Base-by-base conservation (phyloP, 805 yeast genomes). In the Barnettozyma pratensis region DNA sequence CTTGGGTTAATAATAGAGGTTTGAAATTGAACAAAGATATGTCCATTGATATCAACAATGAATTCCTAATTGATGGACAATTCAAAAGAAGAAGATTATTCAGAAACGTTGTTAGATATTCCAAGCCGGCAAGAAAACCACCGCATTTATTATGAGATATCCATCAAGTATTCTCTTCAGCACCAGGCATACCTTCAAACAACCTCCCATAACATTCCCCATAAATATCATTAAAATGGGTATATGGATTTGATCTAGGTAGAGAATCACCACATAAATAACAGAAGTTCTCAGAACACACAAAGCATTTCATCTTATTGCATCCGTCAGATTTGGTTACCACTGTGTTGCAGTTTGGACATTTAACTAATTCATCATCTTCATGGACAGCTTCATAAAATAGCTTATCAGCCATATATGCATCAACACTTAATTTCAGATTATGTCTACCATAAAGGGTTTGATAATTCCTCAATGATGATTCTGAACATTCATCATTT, bases 271-370 rank as follows among this genome's bases (percentile, higher is more conserved):
- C 82, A 64, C 87, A 82, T 8, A 79, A 40, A 50, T 75, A 77
- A 57, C 87, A 81, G 53, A 82, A 81, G 39, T 62, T 56, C 0
- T 74, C 66, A 5, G 55, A 53, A 52, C 87, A 82, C 6, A 71
- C 63, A 0, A 69, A 53, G 56, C 88, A 81, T 37, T 68, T 70
- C 83, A 82, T 80, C 56, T 78, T 80, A 56, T 81, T 81, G 60
- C 87, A 82, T 5, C 87, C 88, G 54, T 80, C 85, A 27, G 73
- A 65, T 49, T 79, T 72, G 50, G 79, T 79, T 6, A 79, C 73
- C 6, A 73, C 73, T 2, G 73, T 56, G 12, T 62, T 60, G 56
- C 87, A 82, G 4, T 62, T 60, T 0, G 87, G 87, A 53, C 87
- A 82, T 45, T 69, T 61, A 25, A 68, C 70, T 46, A 76, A 62